Percentiles rank a stretch among this genome's conserved stretches.
phyloP scores from a whole-genome alignment of 2,329 filamentous ascomycete species.

The Sporothrix globosa region DNA sequence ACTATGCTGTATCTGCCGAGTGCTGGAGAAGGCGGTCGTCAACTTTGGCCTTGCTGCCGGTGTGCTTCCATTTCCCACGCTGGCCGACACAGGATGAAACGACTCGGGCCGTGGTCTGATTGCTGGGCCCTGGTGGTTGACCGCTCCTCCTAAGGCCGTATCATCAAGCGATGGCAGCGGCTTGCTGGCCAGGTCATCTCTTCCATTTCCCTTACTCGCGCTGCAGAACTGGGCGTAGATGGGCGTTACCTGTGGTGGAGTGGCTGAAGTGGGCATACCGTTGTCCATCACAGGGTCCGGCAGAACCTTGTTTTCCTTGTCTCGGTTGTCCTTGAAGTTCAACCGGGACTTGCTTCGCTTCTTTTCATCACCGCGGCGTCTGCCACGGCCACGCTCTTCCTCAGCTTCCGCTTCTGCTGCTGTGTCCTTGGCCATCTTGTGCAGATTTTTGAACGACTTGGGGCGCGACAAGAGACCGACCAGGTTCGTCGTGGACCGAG shows the following conservation, averaged over 20 bases:
- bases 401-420: conserved; percentile 38
- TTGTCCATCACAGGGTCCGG: conserved; percentile 48
- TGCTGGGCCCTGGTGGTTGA: conserved; percentile 26
- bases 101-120: conserved; percentile 56
- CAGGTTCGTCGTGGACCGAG: conserved; percentile 83
- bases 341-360: conserved; percentile 39
- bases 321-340: conserved; percentile 50
- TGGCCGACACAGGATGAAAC: conserved; percentile 47
- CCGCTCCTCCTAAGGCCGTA: conserved; percentile 12
- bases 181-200: conserved; percentile 17
- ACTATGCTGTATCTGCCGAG: conserved; percentile 46
- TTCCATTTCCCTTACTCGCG: conserved; percentile 32
- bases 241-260: conserved; percentile 59
- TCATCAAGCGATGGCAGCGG: conserved; percentile 35
- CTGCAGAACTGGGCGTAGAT: conserved; percentile 77
- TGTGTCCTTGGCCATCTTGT: conserved; percentile 47
- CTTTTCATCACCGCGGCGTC: conserved; percentile 35
- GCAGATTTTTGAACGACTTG: conserved; percentile 71
- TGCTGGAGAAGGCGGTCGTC: conserved; percentile 47
- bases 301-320: conserved; percentile 83
- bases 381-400: conserved; percentile 30
- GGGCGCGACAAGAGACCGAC: conserved; percentile 72
- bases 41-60: conserved; percentile 47
- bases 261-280: conserved; percentile 33
- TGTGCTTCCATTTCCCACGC: conserved; percentile 46